Base-by-base conservation (phyloP, 306 rosid genomes). In the Vigna nakashimae region DNA sequence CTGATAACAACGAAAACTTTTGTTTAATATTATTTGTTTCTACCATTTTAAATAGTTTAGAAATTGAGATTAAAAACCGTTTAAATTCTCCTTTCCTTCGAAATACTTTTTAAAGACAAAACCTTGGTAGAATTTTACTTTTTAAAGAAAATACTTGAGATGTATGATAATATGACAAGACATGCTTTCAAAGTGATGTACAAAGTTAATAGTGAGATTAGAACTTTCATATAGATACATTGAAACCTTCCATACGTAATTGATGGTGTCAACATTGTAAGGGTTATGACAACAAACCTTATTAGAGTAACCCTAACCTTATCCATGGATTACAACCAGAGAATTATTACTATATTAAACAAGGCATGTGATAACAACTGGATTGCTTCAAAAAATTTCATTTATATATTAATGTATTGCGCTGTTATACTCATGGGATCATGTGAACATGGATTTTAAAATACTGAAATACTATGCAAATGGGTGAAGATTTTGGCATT, bases 371-470 rank as follows among this genome's bases (percentile, higher is more conserved):
- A 86, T 30, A 55, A 72, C 84, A 86, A 84, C 82, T 75, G 79
- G 69, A 82, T 69, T 55, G 28, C 82, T 70, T 65, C 43, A 17
- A 46, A 57, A 62, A 53, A 63, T 57, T 74, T 45, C 62, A 75
- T 55, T 74, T 82, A 5, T 64, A 76, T 70, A 76, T 36, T 16
- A 72, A 73, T 62, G 73, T 30, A 69, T 26, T 76, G 63, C 71
- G 76, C 84, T 82, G 79, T 73, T 75, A 63, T 85, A 16, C 46
- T 82, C 26, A 67, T 78, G 87, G 89, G 89, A 90, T 88, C 91
- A 84, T 82, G 90, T 70, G 86, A 60, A 55, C 77, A 58, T 64
- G 46, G 20, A 28, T 81, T 69, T 20, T 22, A 58, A 59, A 79
- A 56, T 57, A 24, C 13, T 22, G 46, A 59, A 79, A 56, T 51